Conservation (phyloP, 495 filamentous ascomycete species). For the Letharia columbiana region DNA sequence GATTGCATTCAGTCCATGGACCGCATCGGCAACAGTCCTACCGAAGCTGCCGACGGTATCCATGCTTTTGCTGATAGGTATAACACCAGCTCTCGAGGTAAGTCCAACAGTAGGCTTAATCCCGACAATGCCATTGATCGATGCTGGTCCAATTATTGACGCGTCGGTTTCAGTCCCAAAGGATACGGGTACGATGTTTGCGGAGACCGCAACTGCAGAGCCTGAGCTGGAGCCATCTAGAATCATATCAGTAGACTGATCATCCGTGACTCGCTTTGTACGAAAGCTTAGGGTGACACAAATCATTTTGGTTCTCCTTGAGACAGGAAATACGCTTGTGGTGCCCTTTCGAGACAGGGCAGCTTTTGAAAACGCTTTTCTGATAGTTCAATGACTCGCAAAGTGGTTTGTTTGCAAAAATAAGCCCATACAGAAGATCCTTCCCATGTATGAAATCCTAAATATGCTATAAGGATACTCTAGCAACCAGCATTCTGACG, state of each 20-base stretch:
- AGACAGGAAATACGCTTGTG: not conserved
- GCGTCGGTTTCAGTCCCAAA: constrained; percentile 35
- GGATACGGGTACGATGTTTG: constrained; percentile 36
- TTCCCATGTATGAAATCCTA: not conserved
- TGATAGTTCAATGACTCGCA: not conserved
- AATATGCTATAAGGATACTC: not conserved
- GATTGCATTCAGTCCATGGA: constrained; percentile 47
- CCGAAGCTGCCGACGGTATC: constrained; percentile 51
- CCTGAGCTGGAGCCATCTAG: constrained; percentile 38
- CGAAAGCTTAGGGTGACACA: not conserved
- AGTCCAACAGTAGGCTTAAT: constrained; percentile 54
- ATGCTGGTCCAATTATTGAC: constrained; percentile 35
- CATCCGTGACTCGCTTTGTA: not conserved
- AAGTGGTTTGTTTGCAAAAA: not conserved
- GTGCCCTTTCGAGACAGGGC: not conserved
- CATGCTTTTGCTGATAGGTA: constrained; percentile 47
- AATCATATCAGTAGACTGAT: constrained; percentile 26
- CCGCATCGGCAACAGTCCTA: constrained; percentile 49
- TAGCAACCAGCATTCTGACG: not conserved
- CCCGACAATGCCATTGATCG: constrained; percentile 34
- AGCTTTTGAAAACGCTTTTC: not conserved
- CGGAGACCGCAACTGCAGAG: constrained; percentile 34
- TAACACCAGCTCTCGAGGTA: constrained; percentile 44
- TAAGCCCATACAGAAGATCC: not conserved
- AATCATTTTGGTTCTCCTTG: not conserved